phyloP scores from a whole-genome alignment of 2,329 filamentous ascomycete genomes.

The Monosporascus cannonballus region DNA sequence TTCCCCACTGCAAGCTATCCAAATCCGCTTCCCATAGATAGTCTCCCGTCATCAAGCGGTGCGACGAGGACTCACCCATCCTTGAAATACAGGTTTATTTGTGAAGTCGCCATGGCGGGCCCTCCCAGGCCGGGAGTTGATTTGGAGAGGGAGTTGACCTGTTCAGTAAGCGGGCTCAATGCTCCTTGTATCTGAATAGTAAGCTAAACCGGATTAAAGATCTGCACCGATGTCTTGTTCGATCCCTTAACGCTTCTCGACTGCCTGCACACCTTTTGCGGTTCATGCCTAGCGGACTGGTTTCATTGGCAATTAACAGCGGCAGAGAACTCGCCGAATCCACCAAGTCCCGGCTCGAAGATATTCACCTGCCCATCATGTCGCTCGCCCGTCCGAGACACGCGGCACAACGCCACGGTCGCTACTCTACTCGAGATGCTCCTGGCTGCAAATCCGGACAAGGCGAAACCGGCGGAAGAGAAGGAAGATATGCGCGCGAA shows the following conservation, averaged over 20 bases:
- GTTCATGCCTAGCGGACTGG: conserved; percentile 93
- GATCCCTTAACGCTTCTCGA: conserved; percentile 87
- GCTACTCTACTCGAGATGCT: conserved; percentile 88
- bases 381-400: conserved; percentile 78
- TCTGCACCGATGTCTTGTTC: conserved; percentile 92
- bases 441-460: conserved; percentile 70
- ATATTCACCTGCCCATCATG: conserved; percentile 89
- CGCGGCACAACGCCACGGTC: conserved; percentile 83
- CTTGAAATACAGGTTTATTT: background rate
- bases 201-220: conserved; percentile 45
- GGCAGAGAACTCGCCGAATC: conserved; percentile 44
- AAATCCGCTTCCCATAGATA: background rate
- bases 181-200: conserved; percentile 6
- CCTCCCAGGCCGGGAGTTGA: conserved; percentile 52
- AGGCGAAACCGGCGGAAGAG: conserved; percentile 63
- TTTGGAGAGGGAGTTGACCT: conserved; percentile 89
- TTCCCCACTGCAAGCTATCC: background rate
- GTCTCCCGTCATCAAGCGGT: background rate
- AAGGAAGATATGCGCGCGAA: conserved; percentile 68
- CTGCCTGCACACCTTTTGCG: conserved; percentile 94
- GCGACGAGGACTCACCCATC: background rate
- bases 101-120: conserved; percentile 35
- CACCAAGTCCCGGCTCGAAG: conserved; percentile 40
- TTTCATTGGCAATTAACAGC: conserved; percentile 71
- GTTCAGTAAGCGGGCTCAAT: conserved; percentile 63